Evolutionary conservation across 768 basidiomycete species (phyloP).

Genomic region (Tubosaeta sp.): DNA sequence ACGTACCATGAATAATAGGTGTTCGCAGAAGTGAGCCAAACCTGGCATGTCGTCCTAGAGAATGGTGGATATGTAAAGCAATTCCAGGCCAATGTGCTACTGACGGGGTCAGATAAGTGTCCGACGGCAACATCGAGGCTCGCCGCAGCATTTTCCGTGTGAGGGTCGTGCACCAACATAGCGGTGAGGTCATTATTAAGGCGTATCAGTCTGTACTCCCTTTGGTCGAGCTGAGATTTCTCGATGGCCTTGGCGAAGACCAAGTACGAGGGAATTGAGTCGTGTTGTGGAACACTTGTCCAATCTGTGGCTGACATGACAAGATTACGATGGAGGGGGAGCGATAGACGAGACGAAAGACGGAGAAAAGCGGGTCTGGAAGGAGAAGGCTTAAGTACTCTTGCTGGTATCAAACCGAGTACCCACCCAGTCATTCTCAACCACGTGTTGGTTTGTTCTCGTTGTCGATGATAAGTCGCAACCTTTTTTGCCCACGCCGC

Average conservation of each 20-base stretch:
- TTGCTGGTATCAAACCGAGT: slow-evolving; percentile 2
- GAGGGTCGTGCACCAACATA: slow-evolving; percentile 75
- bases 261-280: slow-evolving; percentile 40
- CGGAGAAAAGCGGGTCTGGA: slow-evolving; percentile 8
- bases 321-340: slow-evolving; percentile 10
- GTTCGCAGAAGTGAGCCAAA: slow-evolving; percentile 93
- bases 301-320: slow-evolving; percentile 24
- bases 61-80: not conserved
- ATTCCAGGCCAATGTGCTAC: slow-evolving; percentile 23
- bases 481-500: slow-evolving; percentile 12
- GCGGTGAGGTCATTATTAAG: slow-evolving; percentile 91
- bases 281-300: slow-evolving; percentile 11
- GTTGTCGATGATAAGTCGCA: not conserved
- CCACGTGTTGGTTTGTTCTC: slow-evolving; percentile 15
- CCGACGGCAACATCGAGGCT: slow-evolving; percentile 94
- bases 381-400: not conserved
- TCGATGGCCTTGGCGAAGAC: slow-evolving; percentile 59
- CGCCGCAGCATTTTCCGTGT: slow-evolving; percentile 92
- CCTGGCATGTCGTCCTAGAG: slow-evolving; percentile 82
- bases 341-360: not conserved
- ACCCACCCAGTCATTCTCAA: slow-evolving; percentile 21
- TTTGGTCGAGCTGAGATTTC: slow-evolving; percentile 72
- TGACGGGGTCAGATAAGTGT: slow-evolving; percentile 87
- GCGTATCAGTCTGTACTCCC: slow-evolving; percentile 75
- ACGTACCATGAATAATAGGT: slow-evolving; percentile 90